These are phyloP conservation scores for Arthrobotrys entomopaga DNA, from an alignment of 2,329 filamentous ascomycete species.

Conservation along the genomic window DNA sequence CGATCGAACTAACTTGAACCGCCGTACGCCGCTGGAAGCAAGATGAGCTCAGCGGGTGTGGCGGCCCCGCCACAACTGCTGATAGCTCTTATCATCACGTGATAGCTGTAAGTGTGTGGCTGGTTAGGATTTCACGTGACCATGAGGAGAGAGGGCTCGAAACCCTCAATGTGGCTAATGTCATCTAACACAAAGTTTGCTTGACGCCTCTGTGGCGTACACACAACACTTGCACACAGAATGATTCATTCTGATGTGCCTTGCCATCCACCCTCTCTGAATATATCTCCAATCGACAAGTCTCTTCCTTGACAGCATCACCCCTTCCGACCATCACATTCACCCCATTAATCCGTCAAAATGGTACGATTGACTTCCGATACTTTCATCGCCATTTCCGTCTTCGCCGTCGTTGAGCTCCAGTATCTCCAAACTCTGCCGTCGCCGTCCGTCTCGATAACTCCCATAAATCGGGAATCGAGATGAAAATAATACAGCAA, in stretches of 20 bases:
- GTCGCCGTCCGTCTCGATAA: slow-evolving; percentile 2
- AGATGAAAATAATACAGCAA: no score
- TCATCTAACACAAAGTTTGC: background rate
- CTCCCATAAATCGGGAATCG: background rate
- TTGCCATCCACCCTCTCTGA: slow-evolving; percentile 19
- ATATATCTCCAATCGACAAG: slow-evolving; percentile 49
- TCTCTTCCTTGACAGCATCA: slow-evolving; percentile 27
- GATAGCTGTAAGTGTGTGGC: slow-evolving; percentile 14
- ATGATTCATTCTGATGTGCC: slow-evolving; percentile 28
- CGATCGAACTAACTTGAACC: no score
- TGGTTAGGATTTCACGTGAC: slow-evolving; percentile 27
- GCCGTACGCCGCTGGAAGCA: background rate
- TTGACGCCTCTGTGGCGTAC: slow-evolving; percentile 31
- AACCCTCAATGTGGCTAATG: slow-evolving; percentile 50
- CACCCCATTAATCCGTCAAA: slow-evolving; percentile 47
- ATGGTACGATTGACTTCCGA: slow-evolving; percentile 40
- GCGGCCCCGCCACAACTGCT: slow-evolving; percentile 12
- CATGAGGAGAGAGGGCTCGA: slow-evolving; percentile 20
- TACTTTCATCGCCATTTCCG: slow-evolving; percentile 32
- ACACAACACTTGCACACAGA: slow-evolving; percentile 46
- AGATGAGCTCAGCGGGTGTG: slow-evolving; percentile 2
- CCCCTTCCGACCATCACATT: slow-evolving; percentile 24
- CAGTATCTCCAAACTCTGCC: background rate
- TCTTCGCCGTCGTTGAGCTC: slow-evolving; percentile 1
- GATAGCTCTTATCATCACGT: slow-evolving; percentile 19